A percentile compares a stretch with the other conserved stretches of the same genome.
phyloP scores from a whole-genome alignment of 306 rosid genomes.

The Castanospermum australe region DNA sequence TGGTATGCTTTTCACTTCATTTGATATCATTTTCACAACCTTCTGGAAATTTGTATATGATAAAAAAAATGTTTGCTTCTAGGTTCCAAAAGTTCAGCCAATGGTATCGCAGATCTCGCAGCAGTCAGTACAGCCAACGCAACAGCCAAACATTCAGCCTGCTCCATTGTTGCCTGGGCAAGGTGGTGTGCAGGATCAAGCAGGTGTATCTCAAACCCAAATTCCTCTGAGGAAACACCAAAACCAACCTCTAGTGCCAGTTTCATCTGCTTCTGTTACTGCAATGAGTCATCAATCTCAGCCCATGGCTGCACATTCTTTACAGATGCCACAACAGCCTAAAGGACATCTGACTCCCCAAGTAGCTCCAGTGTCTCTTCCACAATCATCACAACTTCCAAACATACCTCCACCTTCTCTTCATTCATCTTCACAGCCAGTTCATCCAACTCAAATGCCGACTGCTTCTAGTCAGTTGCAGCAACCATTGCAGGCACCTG shows the following conservation, averaged over 20 bases:
- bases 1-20: slow-evolving; percentile 42
- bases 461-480: slow-evolving; percentile 61
- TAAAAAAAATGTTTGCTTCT: slow-evolving; percentile 27
- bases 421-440: slow-evolving; percentile 75
- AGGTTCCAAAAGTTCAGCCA: slow-evolving; percentile 80
- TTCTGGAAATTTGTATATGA: slow-evolving; percentile 9
- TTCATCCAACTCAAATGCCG: slow-evolving; percentile 67
- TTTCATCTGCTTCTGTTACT: slow-evolving; percentile 62
- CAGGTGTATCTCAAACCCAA: slow-evolving; percentile 58
- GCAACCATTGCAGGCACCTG: slow-evolving; percentile 67
- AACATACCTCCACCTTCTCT: slow-evolving; percentile 57
- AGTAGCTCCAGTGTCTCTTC: slow-evolving; percentile 45
- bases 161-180: slow-evolving; percentile 53
- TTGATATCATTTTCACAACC: slow-evolving; percentile 5
- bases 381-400: slow-evolving; percentile 74
- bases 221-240: slow-evolving; percentile 66
- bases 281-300: slow-evolving; percentile 64
- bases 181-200: slow-evolving; percentile 65
- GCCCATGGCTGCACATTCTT: slow-evolving; percentile 56
- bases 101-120: slow-evolving; percentile 53
- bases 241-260: slow-evolving; percentile 55
- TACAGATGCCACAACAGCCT: slow-evolving; percentile 65
- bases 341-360: slow-evolving; percentile 71
- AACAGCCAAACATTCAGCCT: slow-evolving; percentile 54
- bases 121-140: slow-evolving; percentile 55